Conservation (phyloP, 2,329 filamentous ascomycete species). For the Waltergamsia citrina region DNA sequence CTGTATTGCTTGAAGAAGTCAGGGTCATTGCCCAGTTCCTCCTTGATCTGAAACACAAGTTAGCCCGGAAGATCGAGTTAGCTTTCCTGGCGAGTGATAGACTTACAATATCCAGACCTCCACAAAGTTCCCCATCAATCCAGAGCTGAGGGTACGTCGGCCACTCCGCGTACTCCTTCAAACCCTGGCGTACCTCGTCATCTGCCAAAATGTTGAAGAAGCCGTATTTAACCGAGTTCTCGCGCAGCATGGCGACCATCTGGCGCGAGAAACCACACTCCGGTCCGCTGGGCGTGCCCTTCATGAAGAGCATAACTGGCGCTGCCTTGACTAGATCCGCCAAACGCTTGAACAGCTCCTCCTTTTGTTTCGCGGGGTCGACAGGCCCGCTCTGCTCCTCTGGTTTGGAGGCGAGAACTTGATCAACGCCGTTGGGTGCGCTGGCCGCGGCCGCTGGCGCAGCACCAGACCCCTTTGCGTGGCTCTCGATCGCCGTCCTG, state of each 20-base stretch:
- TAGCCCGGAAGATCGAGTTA: not conserved
- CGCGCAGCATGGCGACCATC: conserved; percentile 75
- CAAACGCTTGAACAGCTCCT: conserved; percentile 76
- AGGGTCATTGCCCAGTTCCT: conserved; percentile 76
- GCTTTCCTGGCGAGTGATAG: not conserved
- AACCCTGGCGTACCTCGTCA: conserved; percentile 88
- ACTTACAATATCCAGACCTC: conserved; percentile 91
- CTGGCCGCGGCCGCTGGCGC: conserved; percentile 21
- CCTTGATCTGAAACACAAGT: conserved; percentile 63
- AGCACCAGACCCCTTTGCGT: conserved; percentile 44
- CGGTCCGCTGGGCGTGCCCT: conserved; percentile 79
- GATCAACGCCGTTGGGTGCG: conserved; percentile 19
- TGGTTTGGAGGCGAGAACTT: conserved; percentile 20
- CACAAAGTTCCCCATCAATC: conserved; percentile 82
- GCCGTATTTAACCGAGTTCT: conserved; percentile 88
- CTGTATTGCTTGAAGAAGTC: conserved; percentile 74
- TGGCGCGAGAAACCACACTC: conserved; percentile 93
- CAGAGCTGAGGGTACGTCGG: conserved; percentile 95
- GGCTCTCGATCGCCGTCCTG: conserved; percentile 73
- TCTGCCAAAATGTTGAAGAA: conserved; percentile 99
- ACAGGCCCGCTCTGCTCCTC: conserved; percentile 24
- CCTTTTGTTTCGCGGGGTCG: conserved; percentile 57
- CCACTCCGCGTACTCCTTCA: conserved; percentile 98
- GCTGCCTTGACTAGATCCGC: conserved; percentile 85
- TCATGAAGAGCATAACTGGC: conserved; percentile 98